A percentile compares a stretch with the other conserved stretches of the same genome.
These are phyloP conservation scores for Pseudogymnoascus pannorum DNA, from an alignment of 2,329 filamentous ascomycete species.

Conservation along the genomic window DNA sequence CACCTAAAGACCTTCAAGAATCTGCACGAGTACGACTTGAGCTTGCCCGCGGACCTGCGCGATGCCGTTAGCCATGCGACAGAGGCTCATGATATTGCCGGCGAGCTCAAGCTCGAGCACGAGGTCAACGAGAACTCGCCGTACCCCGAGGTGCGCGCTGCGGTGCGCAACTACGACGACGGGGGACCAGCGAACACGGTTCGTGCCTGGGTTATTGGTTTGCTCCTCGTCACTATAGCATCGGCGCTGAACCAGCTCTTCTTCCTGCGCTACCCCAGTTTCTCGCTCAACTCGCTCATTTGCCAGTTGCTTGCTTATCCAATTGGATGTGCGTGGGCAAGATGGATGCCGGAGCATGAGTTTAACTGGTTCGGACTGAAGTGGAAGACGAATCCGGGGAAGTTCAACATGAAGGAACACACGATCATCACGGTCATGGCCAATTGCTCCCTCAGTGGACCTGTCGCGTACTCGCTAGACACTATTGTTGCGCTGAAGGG, in stretches of 20 bases:
- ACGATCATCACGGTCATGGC: slow-evolving; percentile 2
- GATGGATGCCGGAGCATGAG: slow-evolving; percentile 13
- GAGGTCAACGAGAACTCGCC: slow-evolving; percentile 39
- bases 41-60: slow-evolving; percentile 16
- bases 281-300: slow-evolving; percentile 9
- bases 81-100: slow-evolving; percentile 13
- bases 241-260: slow-evolving; percentile 14
- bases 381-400: slow-evolving; percentile 25
- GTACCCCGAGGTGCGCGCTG: slow-evolving; percentile 49
- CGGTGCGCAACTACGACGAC: slow-evolving; percentile 56
- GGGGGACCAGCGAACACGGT: slow-evolving; percentile 58
- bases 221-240: slow-evolving; percentile 25
- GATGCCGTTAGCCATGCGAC: slow-evolving; percentile 14
- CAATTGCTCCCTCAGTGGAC: not conserved
- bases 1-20: slow-evolving; percentile 6
- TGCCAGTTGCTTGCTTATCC: slow-evolving; percentile 13
- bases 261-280: slow-evolving; percentile 7
- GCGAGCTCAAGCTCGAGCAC: slow-evolving; percentile 13
- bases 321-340: slow-evolving; percentile 12
- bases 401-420: slow-evolving; percentile 17
- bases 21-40: slow-evolving; percentile 12
- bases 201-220: slow-evolving; percentile 54
- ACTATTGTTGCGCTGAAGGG: not conserved
- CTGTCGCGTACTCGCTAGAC: not conserved
- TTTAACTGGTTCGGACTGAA: slow-evolving; percentile 64